These are phyloP conservation scores for Stagonosporopsis cucurbitacearum DNA, from an alignment of 2,329 filamentous ascomycete species.

Conservation along the genomic window DNA sequence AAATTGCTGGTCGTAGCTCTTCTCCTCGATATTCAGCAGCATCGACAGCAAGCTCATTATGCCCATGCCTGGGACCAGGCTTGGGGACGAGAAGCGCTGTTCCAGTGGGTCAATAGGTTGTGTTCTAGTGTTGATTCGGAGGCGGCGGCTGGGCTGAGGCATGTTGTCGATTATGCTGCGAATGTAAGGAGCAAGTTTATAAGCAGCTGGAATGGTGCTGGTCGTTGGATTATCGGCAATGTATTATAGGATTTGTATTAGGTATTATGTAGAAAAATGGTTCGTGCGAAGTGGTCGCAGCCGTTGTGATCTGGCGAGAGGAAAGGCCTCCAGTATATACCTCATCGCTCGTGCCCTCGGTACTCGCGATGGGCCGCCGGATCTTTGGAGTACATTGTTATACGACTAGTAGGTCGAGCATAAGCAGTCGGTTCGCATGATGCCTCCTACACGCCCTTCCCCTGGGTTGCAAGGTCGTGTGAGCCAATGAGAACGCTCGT, in stretches of 20 bases:
- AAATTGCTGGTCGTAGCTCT: conserved; percentile 18
- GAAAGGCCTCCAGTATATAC: conserved; percentile 11
- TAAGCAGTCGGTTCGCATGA: conserved; percentile 14
- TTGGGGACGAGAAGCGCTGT: conserved; percentile 18
- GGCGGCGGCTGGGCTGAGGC: conserved; percentile 12
- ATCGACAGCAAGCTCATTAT: conserved; percentile 19
- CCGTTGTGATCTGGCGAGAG: conserved; percentile 3
- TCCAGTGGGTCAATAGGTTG: conserved; percentile 14
- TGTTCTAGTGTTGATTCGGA: conserved; percentile 10
- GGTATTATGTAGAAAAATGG: conserved; percentile 1
- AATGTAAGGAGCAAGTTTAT: neutral
- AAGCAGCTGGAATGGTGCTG: neutral
- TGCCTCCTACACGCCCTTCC: conserved; percentile 13
- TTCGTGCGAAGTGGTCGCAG: conserved; percentile 7
- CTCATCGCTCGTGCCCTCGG: conserved; percentile 11
- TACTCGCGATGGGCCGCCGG: conserved; percentile 10
- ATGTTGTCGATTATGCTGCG: neutral
- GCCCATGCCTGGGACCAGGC: conserved; percentile 17
- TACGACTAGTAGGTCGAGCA: conserved; percentile 14
- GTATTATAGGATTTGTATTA: neutral
- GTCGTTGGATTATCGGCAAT: neutral
- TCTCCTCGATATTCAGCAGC: conserved; percentile 19
- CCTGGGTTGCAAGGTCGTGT: conserved; percentile 1
- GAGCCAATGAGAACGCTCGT: conserved; percentile 7
- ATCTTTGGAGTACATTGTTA: conserved; percentile 3